Conservation (phyloP, 75 land plant genomes). For the Azolla pinnata region DNA sequence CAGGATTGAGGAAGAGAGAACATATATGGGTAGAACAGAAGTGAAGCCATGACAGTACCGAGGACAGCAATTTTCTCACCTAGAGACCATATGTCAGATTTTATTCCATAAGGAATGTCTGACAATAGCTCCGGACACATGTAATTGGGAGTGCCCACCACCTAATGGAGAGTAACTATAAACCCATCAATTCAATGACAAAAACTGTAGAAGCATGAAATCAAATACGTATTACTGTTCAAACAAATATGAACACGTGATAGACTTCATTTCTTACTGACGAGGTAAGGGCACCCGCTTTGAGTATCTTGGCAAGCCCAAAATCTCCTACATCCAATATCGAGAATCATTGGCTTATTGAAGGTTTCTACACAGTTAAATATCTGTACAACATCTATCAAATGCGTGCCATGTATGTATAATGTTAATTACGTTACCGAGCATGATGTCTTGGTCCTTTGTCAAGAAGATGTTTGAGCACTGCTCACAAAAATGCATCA, state of each 20-base stretch:
- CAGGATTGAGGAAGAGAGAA: too few relatives aligned
- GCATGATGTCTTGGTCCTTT: slow-evolving; percentile 88
- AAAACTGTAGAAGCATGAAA: neutral
- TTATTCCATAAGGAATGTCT: slow-evolving; percentile 97
- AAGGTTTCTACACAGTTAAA: too few relatives aligned
- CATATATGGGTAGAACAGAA: neutral
- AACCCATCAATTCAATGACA: neutral
- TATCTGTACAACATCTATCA: too few relatives aligned
- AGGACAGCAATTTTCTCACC: slow-evolving; percentile 32
- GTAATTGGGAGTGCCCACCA: slow-evolving; percentile 97
- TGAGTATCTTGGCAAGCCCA: slow-evolving; percentile 91
- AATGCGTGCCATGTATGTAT: too few relatives aligned
- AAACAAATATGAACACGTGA: too few relatives aligned
- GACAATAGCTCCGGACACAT: slow-evolving; percentile 99
- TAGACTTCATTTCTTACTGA: slow-evolving; percentile 78
- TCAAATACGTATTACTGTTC: neutral
- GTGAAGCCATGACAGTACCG: neutral
- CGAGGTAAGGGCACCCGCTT: slow-evolving; percentile 88
- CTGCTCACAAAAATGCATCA: slow-evolving; percentile 44
- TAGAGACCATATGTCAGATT: slow-evolving; percentile 98
- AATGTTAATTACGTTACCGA: too few relatives aligned
- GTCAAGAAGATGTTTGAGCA: slow-evolving; percentile 97
- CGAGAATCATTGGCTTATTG: too few relatives aligned
- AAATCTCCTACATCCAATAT: slow-evolving; percentile 79
- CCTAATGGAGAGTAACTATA: slow-evolving; percentile 41